Evolutionary conservation across 768 basidiomycete genomes (phyloP), one percentile per base, ranked within the genome.

Genomic region (Cyclocybe cylindracea): DNA sequence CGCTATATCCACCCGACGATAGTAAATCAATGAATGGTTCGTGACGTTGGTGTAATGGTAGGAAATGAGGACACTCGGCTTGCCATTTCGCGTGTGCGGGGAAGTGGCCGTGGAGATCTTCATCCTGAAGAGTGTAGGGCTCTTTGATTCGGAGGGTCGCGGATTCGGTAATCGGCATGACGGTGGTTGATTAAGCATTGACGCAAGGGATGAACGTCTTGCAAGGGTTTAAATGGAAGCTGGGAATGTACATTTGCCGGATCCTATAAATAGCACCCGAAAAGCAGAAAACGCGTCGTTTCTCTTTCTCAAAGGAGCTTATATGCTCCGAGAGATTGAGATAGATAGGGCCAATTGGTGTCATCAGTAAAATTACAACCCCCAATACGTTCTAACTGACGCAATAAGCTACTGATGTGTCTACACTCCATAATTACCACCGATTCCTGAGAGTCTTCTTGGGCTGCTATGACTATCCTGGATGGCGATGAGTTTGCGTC

Each of bases 321-420:
- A 78, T 11, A 59, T 61, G 54, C 76, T 75, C 2, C 82, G 69
- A 2, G 57, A 54, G 2, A 79, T 80, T 10, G 78, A 70, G 47
- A 83, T 74, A 13, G 75, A 75, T 56, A 78, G 77, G n/a, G 80
- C 79, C 36, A 82, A 70, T 35, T 75, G 65, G 53, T n/a, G n/a
- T n/a, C n/a, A 24, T 16, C 16, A 16, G 16, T 16, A 16, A 16
- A 16, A 16, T 16, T 16, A 16, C 16, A n/a, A n/a, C n/a, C n/a
- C 16, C 16, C 16, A 16, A 16, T 16, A 16, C 16, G 16, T 16
- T 16, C 16, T 16, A 16, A 16, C 16, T 16, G 16, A 16, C 1
- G 16, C 16, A 16, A 16, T 16, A 16, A 16, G 16, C 16, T 16
- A 16, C 16, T 16, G 16, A 16, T 16, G 16, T 16, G 16, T 16